Conservation (phyloP, 306 rosid genomes). For the Cucurbita moschata region DNA sequence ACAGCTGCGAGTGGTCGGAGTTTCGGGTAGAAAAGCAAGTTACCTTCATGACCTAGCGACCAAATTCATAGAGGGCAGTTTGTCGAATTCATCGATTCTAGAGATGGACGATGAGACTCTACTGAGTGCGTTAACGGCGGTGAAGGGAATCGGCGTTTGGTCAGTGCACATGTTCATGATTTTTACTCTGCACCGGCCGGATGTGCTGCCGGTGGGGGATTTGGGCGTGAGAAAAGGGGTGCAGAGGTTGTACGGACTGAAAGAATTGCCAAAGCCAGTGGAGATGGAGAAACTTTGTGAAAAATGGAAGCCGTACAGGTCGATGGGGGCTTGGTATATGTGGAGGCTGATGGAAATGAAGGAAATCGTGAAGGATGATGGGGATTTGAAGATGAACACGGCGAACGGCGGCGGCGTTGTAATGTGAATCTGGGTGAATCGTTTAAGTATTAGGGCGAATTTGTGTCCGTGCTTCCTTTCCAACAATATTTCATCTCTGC, state of each 20-base stretch:
- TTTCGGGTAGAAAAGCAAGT: constrained; percentile 57
- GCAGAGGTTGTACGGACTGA: constrained; percentile 45
- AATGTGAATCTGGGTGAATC: no score
- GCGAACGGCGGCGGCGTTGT: no score
- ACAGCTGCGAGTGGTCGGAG: constrained; percentile 40
- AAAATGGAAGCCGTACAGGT: constrained; percentile 70
- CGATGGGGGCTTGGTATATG: constrained; percentile 77
- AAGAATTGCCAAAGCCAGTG: constrained; percentile 40
- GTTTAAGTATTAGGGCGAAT: no score
- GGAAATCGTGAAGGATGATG: constrained; percentile 1
- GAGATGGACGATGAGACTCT: constrained; percentile 63
- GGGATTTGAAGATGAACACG: no score
- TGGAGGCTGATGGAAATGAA: constrained; percentile 58
- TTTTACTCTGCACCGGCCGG: constrained; percentile 53
- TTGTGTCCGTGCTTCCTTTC: no score
- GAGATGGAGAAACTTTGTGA: constrained; percentile 52
- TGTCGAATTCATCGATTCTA: constrained; percentile 39
- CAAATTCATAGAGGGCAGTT: constrained; percentile 31
- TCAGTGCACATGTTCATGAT: constrained; percentile 89
- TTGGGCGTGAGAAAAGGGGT: constrained; percentile 66
- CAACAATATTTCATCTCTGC: no score
- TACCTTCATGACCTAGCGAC: constrained; percentile 52
- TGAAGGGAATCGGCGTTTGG: constrained; percentile 78
- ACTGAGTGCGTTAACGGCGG: constrained; percentile 25
- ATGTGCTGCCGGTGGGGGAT: constrained; percentile 70